Percentiles rank a stretch among this genome's conserved stretches.
Evolutionary conservation across 1,139 yeast species (phyloP).

Genomic region (Magnusiomyces fungicola): DNA sequence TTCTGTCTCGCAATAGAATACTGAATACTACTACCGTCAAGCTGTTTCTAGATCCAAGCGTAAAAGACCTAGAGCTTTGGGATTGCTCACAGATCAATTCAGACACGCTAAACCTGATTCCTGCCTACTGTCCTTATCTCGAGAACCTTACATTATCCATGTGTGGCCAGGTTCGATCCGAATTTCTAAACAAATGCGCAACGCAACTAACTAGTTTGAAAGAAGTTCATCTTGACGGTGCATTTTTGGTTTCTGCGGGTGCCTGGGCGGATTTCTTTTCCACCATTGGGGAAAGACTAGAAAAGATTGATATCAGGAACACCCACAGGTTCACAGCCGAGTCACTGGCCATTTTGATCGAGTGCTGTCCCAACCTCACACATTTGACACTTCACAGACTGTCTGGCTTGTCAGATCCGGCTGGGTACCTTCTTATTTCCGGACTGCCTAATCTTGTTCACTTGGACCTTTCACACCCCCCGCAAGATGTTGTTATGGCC

Average conservation of each 20-base stretch:
- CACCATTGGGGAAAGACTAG: slow-evolving; percentile 40
- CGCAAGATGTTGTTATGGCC: slow-evolving; percentile 23
- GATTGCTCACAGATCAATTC: slow-evolving; percentile 79
- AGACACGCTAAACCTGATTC: slow-evolving; percentile 60
- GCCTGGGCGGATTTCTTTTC: slow-evolving; percentile 73
- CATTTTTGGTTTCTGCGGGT: slow-evolving; percentile 68
- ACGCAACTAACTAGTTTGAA: slow-evolving; percentile 49
- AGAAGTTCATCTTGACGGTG: slow-evolving; percentile 66
- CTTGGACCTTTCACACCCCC: slow-evolving; percentile 60
- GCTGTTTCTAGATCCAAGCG: slow-evolving; percentile 58
- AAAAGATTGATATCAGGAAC: slow-evolving; percentile 57
- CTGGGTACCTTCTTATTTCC: slow-evolving; percentile 61
- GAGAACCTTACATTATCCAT: slow-evolving; percentile 62
- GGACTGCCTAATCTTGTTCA: slow-evolving; percentile 46
- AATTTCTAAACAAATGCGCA: slow-evolving; percentile 56
- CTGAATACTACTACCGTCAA: slow-evolving; percentile 62
- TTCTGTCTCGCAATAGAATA: slow-evolving; percentile 74
- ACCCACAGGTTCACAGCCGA: slow-evolving; percentile 77
- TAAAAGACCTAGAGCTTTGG: slow-evolving; percentile 64
- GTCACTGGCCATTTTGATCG: slow-evolving; percentile 55
- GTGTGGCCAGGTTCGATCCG: slow-evolving; percentile 91
- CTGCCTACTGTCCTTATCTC: slow-evolving; percentile 71
- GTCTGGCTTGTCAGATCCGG: slow-evolving; percentile 58
- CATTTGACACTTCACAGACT: slow-evolving; percentile 53
- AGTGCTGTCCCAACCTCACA: slow-evolving; percentile 46